A percentile compares a stretch with the other conserved stretches of the same genome.
Evolutionary conservation across 2,329 filamentous ascomycete genomes (phyloP).

Genomic region (Aspergillus novofumigatus): DNA sequence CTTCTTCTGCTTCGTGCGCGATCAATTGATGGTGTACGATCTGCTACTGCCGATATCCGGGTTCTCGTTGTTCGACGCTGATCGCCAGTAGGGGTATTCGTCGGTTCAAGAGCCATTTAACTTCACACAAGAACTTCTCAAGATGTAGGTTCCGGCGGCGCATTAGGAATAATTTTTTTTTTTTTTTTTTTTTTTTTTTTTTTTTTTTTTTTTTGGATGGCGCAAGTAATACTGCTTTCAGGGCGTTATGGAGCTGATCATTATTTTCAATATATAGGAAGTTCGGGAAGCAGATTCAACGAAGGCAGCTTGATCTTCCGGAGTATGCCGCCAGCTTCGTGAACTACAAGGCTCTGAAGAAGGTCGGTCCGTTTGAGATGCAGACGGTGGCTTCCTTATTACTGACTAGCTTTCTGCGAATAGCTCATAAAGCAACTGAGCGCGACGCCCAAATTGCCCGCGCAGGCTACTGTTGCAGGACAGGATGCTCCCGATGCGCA

Average conservation of each 20-base stretch:
- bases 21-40: neutral
- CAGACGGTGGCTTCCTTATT: neutral
- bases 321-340: slow-evolving; percentile 99
- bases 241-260: neutral
- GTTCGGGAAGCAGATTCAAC: slow-evolving; percentile 99
- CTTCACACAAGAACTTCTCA: slow-evolving; percentile 8
- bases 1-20: neutral
- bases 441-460: slow-evolving; percentile 76
- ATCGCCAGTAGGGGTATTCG: slow-evolving; percentile 6
- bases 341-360: slow-evolving; percentile 98
- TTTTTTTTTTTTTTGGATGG: neutral
- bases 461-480: slow-evolving; percentile 59
- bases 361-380: slow-evolving; percentile 55
- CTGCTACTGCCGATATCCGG: neutral
- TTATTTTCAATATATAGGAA: slow-evolving; percentile 62
- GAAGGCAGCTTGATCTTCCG: slow-evolving; percentile 95
- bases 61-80: neutral
- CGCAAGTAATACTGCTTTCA: neutral
- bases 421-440: slow-evolving; percentile 98
- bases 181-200: neutral
- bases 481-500: slow-evolving; percentile 66
- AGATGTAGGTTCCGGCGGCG: slow-evolving; percentile 16
- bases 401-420: slow-evolving; percentile 27
- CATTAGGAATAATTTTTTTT: neutral
- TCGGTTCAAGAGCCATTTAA: slow-evolving; percentile 3